Percentiles rank a stretch among this genome's conserved stretches.
phyloP scores from a whole-genome alignment of 2,329 filamentous ascomycete species.

The Diaporthe sp. region DNA sequence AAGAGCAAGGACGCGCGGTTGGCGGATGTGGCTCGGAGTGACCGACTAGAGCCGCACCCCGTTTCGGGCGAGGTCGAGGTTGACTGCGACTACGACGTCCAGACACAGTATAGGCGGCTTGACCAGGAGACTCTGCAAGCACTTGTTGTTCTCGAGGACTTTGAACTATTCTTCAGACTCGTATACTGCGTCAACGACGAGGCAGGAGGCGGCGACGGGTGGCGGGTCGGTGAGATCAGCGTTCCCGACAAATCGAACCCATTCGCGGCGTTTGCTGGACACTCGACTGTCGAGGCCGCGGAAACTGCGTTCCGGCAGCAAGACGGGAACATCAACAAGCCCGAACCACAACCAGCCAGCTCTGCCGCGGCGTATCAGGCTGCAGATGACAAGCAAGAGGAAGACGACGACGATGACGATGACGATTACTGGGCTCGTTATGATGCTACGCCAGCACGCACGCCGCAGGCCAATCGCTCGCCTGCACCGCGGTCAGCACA shows the following conservation, averaged over 20 bases:
- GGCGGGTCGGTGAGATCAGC: constrained; percentile 78
- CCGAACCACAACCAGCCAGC: constrained; percentile 32
- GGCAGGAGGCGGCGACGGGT: constrained; percentile 70
- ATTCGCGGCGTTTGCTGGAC: constrained; percentile 64
- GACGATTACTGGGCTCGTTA: constrained; percentile 85
- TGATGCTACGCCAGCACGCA: constrained; percentile 75
- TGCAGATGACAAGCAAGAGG: constrained; percentile 39
- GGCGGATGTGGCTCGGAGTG: constrained; percentile 68
- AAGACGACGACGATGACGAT: constrained; percentile 78
- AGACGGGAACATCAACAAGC: constrained; percentile 39
- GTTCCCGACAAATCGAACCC: constrained; percentile 67
- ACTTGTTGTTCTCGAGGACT: constrained; percentile 69
- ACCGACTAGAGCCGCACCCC: constrained; percentile 81
- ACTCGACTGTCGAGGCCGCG: constrained; percentile 66
- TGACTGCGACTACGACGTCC: constrained; percentile 73
- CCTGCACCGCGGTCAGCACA: constrained; percentile 63
- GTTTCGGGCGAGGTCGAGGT: constrained; percentile 83
- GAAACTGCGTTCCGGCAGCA: constrained; percentile 63
- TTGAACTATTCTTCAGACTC: constrained; percentile 70
- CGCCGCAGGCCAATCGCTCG: constrained; percentile 70
- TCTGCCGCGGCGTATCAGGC: constrained; percentile 33
- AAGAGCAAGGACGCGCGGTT: constrained; percentile 65
- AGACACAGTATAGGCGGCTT: constrained; percentile 72
- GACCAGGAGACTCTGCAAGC: constrained; percentile 82
- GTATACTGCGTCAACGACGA: constrained; percentile 77